Conservation (phyloP, 2,329 filamentous ascomycete genomes). For the Diaporthe sp. region DNA sequence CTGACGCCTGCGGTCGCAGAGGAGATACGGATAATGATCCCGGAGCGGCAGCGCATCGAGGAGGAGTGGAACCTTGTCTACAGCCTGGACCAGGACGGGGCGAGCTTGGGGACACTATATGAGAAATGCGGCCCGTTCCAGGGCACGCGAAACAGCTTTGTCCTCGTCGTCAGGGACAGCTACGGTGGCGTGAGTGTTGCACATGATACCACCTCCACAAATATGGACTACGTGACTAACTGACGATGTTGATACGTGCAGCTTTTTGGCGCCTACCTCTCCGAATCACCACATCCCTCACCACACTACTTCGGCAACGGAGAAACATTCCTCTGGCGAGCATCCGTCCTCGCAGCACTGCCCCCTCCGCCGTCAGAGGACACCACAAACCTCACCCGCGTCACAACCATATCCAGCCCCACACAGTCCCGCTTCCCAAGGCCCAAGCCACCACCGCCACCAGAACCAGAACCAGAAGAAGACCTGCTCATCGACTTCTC, state of each 20-base stretch:
- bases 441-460: slow-evolving; percentile 40
- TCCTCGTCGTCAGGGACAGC: slow-evolving; percentile 87
- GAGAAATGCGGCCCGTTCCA: slow-evolving; percentile 79
- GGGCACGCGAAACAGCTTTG: slow-evolving; percentile 84
- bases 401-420: slow-evolving; percentile 54
- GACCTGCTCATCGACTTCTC: slow-evolving; percentile 41
- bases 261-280: slow-evolving; percentile 95
- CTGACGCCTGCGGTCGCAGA: slow-evolving; percentile 84
- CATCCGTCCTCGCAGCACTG: slow-evolving; percentile 75
- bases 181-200: slow-evolving; percentile 75
- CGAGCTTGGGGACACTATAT: slow-evolving; percentile 89
- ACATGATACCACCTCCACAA: not conserved
- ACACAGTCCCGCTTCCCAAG: slow-evolving; percentile 43
- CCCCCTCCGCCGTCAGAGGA: slow-evolving; percentile 77
- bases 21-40: slow-evolving; percentile 91
- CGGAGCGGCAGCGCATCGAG: slow-evolving; percentile 86
- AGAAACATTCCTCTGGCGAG: slow-evolving; percentile 94
- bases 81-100: slow-evolving; percentile 92
- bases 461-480: slow-evolving; percentile 51
- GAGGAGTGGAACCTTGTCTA: slow-evolving; percentile 91
- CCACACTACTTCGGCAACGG: slow-evolving; percentile 95
- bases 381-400: slow-evolving; percentile 62
- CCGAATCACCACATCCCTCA: slow-evolving; percentile 85
- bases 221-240: not conserved
- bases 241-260: slow-evolving; percentile 47